phyloP scores from a whole-genome alignment of 2,329 filamentous ascomycete genomes.

The Aspergillus arachidicola region DNA sequence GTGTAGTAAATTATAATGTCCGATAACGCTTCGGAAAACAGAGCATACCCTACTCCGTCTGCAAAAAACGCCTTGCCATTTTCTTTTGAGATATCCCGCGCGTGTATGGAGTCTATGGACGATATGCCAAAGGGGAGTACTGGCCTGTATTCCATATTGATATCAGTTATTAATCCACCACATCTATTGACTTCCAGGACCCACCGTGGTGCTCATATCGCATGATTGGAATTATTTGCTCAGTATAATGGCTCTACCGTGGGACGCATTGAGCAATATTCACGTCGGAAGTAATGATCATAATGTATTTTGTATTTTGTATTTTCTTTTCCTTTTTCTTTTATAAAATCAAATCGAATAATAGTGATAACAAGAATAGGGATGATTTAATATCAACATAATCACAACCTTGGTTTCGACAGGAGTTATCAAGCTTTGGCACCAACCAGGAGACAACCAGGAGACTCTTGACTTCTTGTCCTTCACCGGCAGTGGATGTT shows the following conservation, averaged over 20 bases:
- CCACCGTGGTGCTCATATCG: slow-evolving; percentile 4
- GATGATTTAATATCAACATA: not conserved
- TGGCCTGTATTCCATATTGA: slow-evolving; percentile 2
- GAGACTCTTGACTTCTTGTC: slow-evolving; percentile 3
- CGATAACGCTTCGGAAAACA: not conserved
- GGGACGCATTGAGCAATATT: not conserved
- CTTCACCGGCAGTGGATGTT: slow-evolving; percentile 28
- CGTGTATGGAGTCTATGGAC: not conserved
- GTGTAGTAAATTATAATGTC: not conserved
- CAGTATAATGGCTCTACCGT: not conserved
- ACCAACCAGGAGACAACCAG: not conserved
- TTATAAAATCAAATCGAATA: not conserved
- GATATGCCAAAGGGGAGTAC: not conserved
- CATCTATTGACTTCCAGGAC: slow-evolving; percentile 10
- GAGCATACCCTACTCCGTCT: not conserved
- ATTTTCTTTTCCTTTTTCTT: not conserved
- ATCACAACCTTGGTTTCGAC: not conserved
- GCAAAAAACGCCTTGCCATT: not conserved
- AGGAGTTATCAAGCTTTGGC: not conserved
- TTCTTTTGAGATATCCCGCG: not conserved
- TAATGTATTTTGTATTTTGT: not conserved
- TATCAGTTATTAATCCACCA: slow-evolving; percentile 7
- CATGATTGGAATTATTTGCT: not conserved
- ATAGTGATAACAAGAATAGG: not conserved
- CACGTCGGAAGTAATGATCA: not conserved